Evolutionary conservation across 495 filamentous ascomycete species (phyloP).

Genomic region (Filosporella fistucella): DNA sequence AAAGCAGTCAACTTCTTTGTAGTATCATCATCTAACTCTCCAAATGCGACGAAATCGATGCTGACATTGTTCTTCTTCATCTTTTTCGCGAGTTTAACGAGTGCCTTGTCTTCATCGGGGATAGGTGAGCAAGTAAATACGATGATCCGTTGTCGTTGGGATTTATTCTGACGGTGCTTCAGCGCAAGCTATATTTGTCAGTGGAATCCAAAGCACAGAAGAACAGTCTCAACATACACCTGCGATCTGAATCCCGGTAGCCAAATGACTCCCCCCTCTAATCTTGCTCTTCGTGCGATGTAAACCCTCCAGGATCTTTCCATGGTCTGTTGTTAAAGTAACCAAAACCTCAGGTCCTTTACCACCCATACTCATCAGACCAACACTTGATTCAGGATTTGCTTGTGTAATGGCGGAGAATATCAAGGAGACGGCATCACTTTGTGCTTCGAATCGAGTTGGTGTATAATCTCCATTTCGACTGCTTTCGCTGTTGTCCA

Average conservation of each 20-base stretch:
- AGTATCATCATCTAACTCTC: constrained; percentile 85
- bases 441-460: constrained; percentile 91
- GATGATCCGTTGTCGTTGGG: constrained; percentile 89
- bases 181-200: constrained; percentile 69
- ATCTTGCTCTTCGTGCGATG: constrained; percentile 97
- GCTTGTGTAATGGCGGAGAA: constrained; percentile 90
- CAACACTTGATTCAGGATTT: constrained; percentile 95
- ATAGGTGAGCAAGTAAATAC: constrained; percentile 93
- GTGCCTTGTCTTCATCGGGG: constrained; percentile 77
- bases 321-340: constrained; percentile 91
- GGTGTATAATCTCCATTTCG: constrained; percentile 95
- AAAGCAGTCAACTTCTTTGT: constrained; percentile 91
- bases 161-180: constrained; percentile 97
- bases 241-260: constrained; percentile 91
- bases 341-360: constrained; percentile 94
- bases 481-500: constrained; percentile 98
- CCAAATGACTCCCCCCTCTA: constrained; percentile 75
- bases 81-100: constrained; percentile 88
- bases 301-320: constrained; percentile 88
- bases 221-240: constrained; percentile 57
- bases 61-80: constrained; percentile 96
- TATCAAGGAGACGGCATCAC: constrained; percentile 90
- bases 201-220: not conserved
- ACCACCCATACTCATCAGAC: constrained; percentile 98
- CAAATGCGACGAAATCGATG: constrained; percentile 92